These are phyloP conservation scores for Pichia sp. DNA, from an alignment of 1,139 yeast species.

Conservation along the genomic window DNA sequence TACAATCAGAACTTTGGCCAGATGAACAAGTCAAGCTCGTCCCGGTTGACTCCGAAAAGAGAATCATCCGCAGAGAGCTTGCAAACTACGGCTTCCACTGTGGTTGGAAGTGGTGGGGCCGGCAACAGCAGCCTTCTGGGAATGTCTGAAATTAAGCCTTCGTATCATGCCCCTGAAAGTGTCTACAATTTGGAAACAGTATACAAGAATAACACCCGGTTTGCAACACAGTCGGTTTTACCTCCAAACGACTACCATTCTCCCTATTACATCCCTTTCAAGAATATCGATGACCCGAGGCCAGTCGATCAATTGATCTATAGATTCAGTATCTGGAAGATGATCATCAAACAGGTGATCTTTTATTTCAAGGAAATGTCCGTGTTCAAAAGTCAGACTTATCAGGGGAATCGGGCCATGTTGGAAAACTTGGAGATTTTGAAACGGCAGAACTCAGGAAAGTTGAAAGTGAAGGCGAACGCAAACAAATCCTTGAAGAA, in stretches of 20 bases:
- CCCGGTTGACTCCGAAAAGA: background rate
- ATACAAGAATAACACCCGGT: slow-evolving; percentile 17
- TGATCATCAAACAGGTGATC: slow-evolving; percentile 57
- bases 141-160: background rate
- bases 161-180: slow-evolving; percentile 8
- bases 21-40: background rate
- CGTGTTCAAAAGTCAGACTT: slow-evolving; percentile 64
- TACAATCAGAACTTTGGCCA: background rate
- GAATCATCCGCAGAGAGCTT: slow-evolving; percentile 1
- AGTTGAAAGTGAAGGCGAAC: slow-evolving; percentile 24
- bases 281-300: slow-evolving; percentile 29
- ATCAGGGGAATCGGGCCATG: slow-evolving; percentile 59
- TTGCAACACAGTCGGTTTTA: slow-evolving; percentile 24
- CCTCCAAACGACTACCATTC: slow-evolving; percentile 31
- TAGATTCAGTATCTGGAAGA: slow-evolving; percentile 68
- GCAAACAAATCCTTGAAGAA: slow-evolving; percentile 25
- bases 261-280: slow-evolving; percentile 32
- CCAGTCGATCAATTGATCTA: slow-evolving; percentile 51
- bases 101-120: background rate
- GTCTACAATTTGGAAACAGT: slow-evolving; percentile 16
- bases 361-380: slow-evolving; percentile 60
- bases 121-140: background rate
- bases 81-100: slow-evolving; percentile 1
- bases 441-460: slow-evolving; percentile 34
- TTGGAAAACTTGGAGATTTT: slow-evolving; percentile 59